Evolutionary conservation across 202 grass and related monocot species (phyloP).

Genomic region (Panicum hallii): DNA sequence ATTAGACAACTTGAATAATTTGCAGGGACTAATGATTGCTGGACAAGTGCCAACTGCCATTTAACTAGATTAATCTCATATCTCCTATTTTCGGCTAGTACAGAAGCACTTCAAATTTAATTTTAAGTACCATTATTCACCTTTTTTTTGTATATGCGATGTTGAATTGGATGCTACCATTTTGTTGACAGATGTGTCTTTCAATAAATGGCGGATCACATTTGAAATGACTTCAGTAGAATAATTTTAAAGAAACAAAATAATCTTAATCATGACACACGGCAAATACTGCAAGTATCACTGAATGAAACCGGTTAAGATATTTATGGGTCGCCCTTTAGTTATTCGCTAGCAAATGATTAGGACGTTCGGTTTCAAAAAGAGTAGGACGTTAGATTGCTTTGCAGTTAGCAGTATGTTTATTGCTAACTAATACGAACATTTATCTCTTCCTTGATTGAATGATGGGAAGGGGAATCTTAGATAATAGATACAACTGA

Average conservation of each 20-base stretch:
- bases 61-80: not conserved
- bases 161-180: not conserved
- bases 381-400: not conserved
- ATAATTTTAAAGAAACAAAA: not conserved
- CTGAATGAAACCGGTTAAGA: not conserved
- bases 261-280: not conserved
- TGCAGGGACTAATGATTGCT: not conserved
- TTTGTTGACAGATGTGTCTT: not conserved
- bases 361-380: not conserved
- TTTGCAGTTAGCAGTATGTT: not conserved
- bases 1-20: not conserved
- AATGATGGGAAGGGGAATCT: conserved; percentile 2
- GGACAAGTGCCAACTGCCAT: not conserved
- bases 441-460: not conserved
- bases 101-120: not conserved
- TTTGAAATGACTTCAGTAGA: not conserved
- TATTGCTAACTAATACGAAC: not conserved
- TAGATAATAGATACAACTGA: not conserved
- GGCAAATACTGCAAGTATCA: not conserved
- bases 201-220: not conserved
- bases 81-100: not conserved
- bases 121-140: not conserved
- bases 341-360: conserved; percentile 22
- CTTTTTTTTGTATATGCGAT: not conserved
- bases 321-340: not conserved